Evolutionary conservation across 2,329 filamentous ascomycete species (phyloP).

Genomic region (Fusarium verticillioides): DNA sequence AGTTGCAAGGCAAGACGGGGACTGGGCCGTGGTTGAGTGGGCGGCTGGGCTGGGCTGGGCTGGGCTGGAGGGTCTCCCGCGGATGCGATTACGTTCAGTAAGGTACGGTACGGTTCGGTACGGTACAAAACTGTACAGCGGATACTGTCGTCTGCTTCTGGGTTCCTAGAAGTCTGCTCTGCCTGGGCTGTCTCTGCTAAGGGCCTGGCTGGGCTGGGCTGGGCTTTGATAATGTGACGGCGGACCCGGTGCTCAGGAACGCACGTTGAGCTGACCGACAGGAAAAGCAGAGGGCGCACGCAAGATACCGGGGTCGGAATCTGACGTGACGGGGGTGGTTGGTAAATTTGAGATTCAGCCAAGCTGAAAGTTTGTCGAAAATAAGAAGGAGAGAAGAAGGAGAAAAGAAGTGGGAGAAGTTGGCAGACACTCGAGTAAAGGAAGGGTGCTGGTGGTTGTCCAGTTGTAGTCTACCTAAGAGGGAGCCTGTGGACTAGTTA

Average conservation of each 20-base stretch:
- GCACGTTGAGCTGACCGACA: slow-evolving; percentile 10
- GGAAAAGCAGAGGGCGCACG: slow-evolving; percentile 19
- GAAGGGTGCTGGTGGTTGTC: slow-evolving; percentile 20
- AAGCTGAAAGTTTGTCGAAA: slow-evolving; percentile 6
- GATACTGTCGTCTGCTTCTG: not conserved
- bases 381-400: slow-evolving; percentile 15
- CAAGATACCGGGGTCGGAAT: slow-evolving; percentile 30
- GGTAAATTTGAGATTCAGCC: slow-evolving; percentile 13
- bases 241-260: slow-evolving; percentile 35
- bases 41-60: slow-evolving; percentile 27
- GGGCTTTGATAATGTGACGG: slow-evolving; percentile 26
- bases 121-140: not conserved
- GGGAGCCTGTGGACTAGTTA: slow-evolving; percentile 1
- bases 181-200: slow-evolving; percentile 6
- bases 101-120: not conserved
- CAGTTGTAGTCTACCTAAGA: slow-evolving; percentile 32
- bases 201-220: slow-evolving; percentile 11
- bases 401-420: slow-evolving; percentile 29
- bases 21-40: slow-evolving; percentile 31
- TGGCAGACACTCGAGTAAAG: slow-evolving; percentile 24
- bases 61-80: slow-evolving; percentile 34
- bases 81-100: slow-evolving; percentile 38
- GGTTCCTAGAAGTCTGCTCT: slow-evolving; percentile 6
- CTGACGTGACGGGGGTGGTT: slow-evolving; percentile 33
- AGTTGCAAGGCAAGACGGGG: slow-evolving; percentile 28